Evolutionary conservation across 73 alveolate genomes (phyloP), one percentile per base, ranked within the genome.

Genomic region (Paramecium sonneborni): DNA sequence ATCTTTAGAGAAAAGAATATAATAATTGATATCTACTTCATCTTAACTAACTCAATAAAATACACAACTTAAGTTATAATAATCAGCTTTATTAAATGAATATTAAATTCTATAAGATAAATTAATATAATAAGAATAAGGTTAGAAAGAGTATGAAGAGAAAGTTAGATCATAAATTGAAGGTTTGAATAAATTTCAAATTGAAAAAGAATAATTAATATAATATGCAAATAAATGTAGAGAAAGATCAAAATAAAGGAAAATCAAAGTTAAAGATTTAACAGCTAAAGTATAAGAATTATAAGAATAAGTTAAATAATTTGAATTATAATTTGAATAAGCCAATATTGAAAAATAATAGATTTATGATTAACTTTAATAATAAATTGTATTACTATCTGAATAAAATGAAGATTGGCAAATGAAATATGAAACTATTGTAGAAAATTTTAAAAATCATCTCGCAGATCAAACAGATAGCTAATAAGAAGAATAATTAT

Each of bases 191-290:
- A 39, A 46, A 79, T 46, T 44, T 24, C 21, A 38, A 12, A 6
- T 20, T 10, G 90, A 79, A 79, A 79, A 79, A 72, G 86, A 72
- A 21, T 38, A 72, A 72, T 72, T 72, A 18, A 72, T 72, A 12
- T 38, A 20, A 15, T 72, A 72, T 72, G 86, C 86, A 34, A 72
- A 72, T 35, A 72, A 72, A 72, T 72, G 86, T 72, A 35, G 86
- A 34, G 86, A 72, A 35, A 72, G 86, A 72, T 72, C 86, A 0
- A 72, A 72, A 38, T 72, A 72, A 72, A 72, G 86, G 86, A 72
- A 72, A 72, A 15, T 35, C 18, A 72, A 72, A 72, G 86, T 72
- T 3, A 72, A 72, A 35, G 86, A 72, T 15, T 72, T 72, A 34
- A 72, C 86, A 28, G 23, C 37, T 1, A 72, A 72, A 35, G 55